A percentile compares a stretch with the other conserved stretches of the same genome.
These are phyloP conservation scores for Paracamarosporium sp. DNA, from an alignment of 2,329 filamentous ascomycete genomes.

Conservation along the genomic window DNA sequence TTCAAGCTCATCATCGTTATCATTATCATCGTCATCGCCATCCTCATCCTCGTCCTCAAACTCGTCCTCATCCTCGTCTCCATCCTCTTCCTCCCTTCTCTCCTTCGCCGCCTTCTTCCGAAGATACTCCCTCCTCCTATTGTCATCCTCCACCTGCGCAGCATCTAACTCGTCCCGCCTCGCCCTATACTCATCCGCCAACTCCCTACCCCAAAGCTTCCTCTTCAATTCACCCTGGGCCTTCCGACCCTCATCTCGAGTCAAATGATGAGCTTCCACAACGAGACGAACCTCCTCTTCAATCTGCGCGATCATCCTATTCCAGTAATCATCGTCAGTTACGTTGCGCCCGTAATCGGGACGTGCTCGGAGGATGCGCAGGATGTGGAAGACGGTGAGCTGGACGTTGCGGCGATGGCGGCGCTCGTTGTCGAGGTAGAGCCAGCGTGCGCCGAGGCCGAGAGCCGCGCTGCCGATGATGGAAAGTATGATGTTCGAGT, in stretches of 20 bases:
- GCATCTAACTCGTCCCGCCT: neutral
- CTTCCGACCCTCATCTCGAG: neutral
- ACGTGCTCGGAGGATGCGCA: neutral
- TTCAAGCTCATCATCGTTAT: too few relatives aligned
- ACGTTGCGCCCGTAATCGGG: neutral
- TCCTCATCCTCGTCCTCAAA: neutral
- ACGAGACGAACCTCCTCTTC: neutral
- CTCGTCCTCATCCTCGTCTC: neutral
- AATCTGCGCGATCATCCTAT: neutral
- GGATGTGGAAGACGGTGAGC: neutral
- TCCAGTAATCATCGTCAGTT: neutral
- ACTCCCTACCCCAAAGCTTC: neutral
- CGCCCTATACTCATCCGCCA: neutral
- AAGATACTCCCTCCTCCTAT: neutral
- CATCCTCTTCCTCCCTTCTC: neutral
- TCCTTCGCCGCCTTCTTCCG: neutral
- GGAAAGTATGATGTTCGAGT: neutral
- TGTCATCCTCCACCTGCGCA: neutral
- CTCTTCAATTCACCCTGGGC: neutral
- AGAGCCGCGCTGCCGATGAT: neutral
- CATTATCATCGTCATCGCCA: neutral
- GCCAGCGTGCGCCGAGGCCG: neutral
- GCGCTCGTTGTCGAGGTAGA: neutral
- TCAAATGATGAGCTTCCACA: neutral
- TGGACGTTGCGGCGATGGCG: neutral